These are phyloP conservation scores for Aureobasidium sp. DNA, from an alignment of 2,329 filamentous ascomycete species.

Conservation along the genomic window DNA sequence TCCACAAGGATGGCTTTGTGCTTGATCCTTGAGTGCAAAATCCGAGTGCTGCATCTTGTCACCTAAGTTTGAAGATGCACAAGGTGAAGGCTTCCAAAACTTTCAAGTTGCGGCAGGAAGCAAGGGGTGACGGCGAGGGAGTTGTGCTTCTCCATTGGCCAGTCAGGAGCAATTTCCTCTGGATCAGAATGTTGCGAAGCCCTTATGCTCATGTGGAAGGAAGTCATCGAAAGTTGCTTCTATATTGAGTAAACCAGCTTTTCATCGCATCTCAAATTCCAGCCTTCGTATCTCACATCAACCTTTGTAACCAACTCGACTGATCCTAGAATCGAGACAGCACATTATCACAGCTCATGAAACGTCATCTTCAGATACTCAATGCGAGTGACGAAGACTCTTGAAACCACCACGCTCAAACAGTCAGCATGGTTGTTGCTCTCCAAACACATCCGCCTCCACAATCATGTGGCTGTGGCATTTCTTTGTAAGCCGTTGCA, in stretches of 20 bases:
- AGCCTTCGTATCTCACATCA: not conserved
- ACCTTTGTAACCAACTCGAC: not conserved
- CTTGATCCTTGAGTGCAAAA: not conserved
- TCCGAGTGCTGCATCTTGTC: no score
- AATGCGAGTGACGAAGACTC: not conserved
- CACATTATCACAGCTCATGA: not conserved
- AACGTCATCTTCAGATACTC: not conserved
- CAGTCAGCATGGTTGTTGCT: not conserved
- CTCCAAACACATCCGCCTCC: not conserved
- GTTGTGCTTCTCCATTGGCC: not conserved
- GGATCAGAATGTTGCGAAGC: not conserved
- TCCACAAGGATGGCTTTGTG: not conserved
- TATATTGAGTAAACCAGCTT: not conserved
- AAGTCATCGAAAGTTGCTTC: not conserved
- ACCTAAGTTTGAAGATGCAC: not conserved
- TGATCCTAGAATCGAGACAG: not conserved
- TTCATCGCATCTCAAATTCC: not conserved
- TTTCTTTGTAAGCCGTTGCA: not conserved
- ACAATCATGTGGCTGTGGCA: not conserved
- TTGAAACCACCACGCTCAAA: no score
- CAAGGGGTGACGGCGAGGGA: not conserved
- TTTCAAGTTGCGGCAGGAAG: not conserved
- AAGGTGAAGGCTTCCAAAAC: no score
- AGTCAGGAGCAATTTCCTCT: not conserved
- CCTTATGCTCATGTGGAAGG: not conserved